These are phyloP conservation scores for Hymenoscyphus infarciens DNA, from an alignment of 2,329 filamentous ascomycete genomes.

Conservation along the genomic window DNA sequence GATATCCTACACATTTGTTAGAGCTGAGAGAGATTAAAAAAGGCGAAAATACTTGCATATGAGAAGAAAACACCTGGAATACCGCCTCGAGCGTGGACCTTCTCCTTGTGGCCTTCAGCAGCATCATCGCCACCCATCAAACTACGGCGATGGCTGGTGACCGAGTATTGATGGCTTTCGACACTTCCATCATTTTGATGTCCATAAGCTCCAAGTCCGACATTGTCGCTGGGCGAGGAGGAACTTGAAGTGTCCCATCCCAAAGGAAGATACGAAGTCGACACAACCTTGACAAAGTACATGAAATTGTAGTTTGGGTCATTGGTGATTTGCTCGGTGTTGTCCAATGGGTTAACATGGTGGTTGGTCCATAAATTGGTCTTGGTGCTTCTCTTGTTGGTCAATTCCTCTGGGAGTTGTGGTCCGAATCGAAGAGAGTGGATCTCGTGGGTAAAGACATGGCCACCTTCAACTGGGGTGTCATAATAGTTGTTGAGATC, in stretches of 20 bases:
- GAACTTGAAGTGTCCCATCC: slow-evolving; percentile 65
- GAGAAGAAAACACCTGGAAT: slow-evolving; percentile 99
- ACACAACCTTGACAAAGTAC: slow-evolving; percentile 99
- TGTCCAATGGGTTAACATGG: slow-evolving; percentile 88
- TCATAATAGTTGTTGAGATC: slow-evolving; percentile 95
- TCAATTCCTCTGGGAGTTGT: slow-evolving; percentile 72
- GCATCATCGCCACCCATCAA: slow-evolving; percentile 78
- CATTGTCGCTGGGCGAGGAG: slow-evolving; percentile 43
- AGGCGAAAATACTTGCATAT: slow-evolving; percentile 62
- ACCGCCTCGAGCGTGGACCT: slow-evolving; percentile 81
- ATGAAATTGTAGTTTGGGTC: slow-evolving; percentile 93
- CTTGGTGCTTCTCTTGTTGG: slow-evolving; percentile 55
- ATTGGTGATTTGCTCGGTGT: slow-evolving; percentile 68
- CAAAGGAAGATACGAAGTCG: slow-evolving; percentile 88
- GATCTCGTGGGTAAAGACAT: slow-evolving; percentile 86
- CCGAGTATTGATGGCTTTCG: slow-evolving; percentile 97
- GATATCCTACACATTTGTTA: slow-evolving; percentile 65
- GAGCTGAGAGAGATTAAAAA: slow-evolving; percentile 3
- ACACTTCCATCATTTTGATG: slow-evolving; percentile 70
- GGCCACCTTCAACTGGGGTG: slow-evolving; percentile 60
- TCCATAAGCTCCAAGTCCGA: slow-evolving; percentile 67
- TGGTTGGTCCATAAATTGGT: slow-evolving; percentile 75
- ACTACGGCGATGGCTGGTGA: slow-evolving; percentile 92
- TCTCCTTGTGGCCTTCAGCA: slow-evolving; percentile 86
- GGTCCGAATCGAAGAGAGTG: slow-evolving; percentile 92